Evolutionary conservation across 2,329 filamentous ascomycete species (phyloP), one percentile per base, ranked within the genome.

Genomic region (Penicillium freii): DNA sequence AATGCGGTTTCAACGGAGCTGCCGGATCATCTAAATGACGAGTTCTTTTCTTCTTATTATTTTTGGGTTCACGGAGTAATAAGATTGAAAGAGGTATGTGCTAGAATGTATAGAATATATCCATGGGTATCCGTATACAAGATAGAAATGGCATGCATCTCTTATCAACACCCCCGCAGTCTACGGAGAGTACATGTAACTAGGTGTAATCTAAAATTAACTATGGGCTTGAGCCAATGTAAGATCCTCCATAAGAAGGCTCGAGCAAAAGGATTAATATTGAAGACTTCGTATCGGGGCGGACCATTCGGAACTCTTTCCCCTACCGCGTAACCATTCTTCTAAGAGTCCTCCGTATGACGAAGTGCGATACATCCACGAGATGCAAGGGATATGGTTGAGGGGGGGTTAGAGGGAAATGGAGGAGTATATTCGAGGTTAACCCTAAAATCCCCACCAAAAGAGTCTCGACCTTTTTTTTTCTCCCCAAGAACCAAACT

Each of bases 271-370:
- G 3, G 25, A 40, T 17, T 17, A 19, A 49, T 31, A 9, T 9
- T 40, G 15, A 38, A 33, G 42, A 36, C 25, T 53, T 56, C 47
- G 50, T 55, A 56, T 61, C 56, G 59, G 43, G 46, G 48, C 62
- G 62, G 62, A 66, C 58, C 58, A 58, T 63, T 65, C 61, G 64
- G 63, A 64, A 66, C 55, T 19, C 59, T 27, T 52, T 52, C 58
- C 61, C 59, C 57, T 64, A 58, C 63, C 52, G 61, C 60, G 62
- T 65, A 65, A 65, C 61, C 53, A 59, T 39, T 49, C 36, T 46
- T 42, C 36, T 23, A 52, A 54, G 58, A 56, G 63, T 21, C 21
- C 21, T 21, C 21, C 21, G 21, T 64, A 62, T 61, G 63, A 65
- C 63, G 57, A 55, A 45, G 40, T 25, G 9, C 57, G 59, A 65